phyloP scores from a whole-genome alignment of 495 filamentous ascomycete genomes.

The Tuber umbilicatum region DNA sequence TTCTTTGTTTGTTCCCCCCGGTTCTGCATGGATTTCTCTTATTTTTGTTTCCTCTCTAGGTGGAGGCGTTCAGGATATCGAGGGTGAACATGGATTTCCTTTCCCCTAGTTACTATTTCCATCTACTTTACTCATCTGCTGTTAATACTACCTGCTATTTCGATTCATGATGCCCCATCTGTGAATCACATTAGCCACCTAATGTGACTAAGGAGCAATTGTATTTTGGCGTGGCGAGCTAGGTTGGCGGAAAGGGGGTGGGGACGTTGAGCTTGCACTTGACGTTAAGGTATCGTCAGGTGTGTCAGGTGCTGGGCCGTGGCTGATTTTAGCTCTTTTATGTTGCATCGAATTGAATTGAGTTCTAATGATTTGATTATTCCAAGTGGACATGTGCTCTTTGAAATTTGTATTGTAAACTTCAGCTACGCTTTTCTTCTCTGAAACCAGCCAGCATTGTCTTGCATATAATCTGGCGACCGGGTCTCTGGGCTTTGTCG shows the following conservation, averaged over 20 bases:
- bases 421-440: background rate
- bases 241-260: background rate
- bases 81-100: background rate
- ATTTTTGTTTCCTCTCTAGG: background rate
- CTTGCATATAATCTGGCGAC: background rate
- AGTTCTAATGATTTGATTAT: background rate
- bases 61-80: constrained; percentile 4
- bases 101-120: background rate
- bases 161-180: background rate
- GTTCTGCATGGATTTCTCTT: background rate
- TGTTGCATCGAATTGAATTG: background rate
- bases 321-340: background rate
- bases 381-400: background rate
- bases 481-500: background rate
- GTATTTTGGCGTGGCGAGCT: background rate
- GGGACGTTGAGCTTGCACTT: background rate
- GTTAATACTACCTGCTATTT: background rate
- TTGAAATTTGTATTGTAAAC: background rate
- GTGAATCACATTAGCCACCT: background rate
- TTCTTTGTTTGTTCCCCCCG: background rate
- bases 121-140: background rate
- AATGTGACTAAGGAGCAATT: background rate
- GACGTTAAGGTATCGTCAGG: background rate
- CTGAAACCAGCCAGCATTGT: background rate
- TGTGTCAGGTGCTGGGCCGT: background rate